A percentile compares a stretch with the other conserved stretches of the same genome.
phyloP scores from a whole-genome alignment of 169 alveolate genomes.

The Babesia bigemina region DNA sequence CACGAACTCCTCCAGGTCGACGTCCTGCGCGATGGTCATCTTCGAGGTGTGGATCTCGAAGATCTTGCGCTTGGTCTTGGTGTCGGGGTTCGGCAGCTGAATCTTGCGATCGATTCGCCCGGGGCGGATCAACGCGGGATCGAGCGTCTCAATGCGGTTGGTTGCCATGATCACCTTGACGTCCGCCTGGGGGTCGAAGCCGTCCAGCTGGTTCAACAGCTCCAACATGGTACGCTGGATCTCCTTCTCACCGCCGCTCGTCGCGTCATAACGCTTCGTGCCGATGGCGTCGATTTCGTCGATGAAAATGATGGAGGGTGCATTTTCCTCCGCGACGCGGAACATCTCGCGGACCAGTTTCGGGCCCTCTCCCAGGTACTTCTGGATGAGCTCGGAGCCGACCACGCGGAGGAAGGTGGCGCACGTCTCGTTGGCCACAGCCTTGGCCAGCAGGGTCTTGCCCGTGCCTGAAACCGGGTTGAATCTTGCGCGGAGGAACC shows the following conservation, averaged over 20 bases:
- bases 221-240: constrained; percentile 99
- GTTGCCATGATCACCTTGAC: constrained; percentile 99
- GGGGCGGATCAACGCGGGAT: constrained; percentile 99
- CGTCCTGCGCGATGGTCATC: constrained; percentile 98
- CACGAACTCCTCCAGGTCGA: constrained; percentile 97
- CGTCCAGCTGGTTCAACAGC: constrained; percentile 97
- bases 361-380: constrained; percentile 98
- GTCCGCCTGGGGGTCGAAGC: constrained; percentile 98
- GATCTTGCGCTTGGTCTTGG: constrained; percentile 94
- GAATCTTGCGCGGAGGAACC: neutral
- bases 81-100: constrained; percentile 97
- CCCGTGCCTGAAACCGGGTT: constrained; percentile 72
- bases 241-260: constrained; percentile 99
- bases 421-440: constrained; percentile 97
- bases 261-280: constrained; percentile 95
- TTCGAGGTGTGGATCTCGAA: constrained; percentile 97
- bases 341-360: constrained; percentile 98
- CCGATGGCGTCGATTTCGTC: constrained; percentile 99
- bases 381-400: constrained; percentile 98
- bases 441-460: constrained; percentile 92
- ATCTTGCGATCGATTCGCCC: constrained; percentile 99
- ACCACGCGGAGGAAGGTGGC: constrained; percentile 99
- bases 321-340: constrained; percentile 98
- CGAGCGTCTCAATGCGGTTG: constrained; percentile 96
- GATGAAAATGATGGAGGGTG: constrained; percentile 98